Base-by-base conservation (phyloP, 352 stramenopile species). In the Phytophthora cryptogea region DNA sequence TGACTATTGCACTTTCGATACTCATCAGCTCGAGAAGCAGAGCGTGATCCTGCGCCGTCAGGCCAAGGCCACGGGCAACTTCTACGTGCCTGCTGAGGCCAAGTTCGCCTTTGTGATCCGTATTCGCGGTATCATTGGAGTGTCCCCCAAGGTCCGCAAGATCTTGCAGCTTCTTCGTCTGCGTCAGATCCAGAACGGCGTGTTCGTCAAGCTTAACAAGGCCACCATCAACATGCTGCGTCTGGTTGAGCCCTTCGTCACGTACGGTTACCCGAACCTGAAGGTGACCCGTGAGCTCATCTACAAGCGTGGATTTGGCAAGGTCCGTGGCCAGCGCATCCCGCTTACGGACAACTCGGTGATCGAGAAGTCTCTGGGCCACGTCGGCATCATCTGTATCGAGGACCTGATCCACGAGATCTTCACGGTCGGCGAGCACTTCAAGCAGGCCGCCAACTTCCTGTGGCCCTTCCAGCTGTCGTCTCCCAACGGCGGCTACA, bases 381-480 rank as follows among this genome's bases (percentile, higher is more conserved):
- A 98, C 66, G 78, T 92, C 60, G 97, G 96, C 54, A 98, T 99
- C 74, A 96, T 98, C 77, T 99, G 98, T 89, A 94, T 98, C 63
- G 97, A 99, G 56, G 97, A 99, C 80, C 70, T 99, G 46, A 98
- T 99, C 78, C 96, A 99, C 89, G 97, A 99, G 80, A 97, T 99
- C 65, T 98, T 91, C 92, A 99, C 97, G 59, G 93, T 99, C 57
- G 97, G 98, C 69, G 94, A 97, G 53, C 74, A 99, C 90, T 99
- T 99, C 94, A 99, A 99, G 90, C 69, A 98, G 69, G 97, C 93
- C 46, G 96, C 97, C 59, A 99, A 99, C 95, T 99, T 99, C 83
- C 88, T 99, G 58, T 99, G 97, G 97, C 97, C 98, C 13, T 99
- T 99, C 92, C 98, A 99, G 93, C 86, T 99, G 33, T 98, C 95